Base-by-base conservation (phyloP, 164 flowering plant genomes). In the Tinospora cordifolia region DNA sequence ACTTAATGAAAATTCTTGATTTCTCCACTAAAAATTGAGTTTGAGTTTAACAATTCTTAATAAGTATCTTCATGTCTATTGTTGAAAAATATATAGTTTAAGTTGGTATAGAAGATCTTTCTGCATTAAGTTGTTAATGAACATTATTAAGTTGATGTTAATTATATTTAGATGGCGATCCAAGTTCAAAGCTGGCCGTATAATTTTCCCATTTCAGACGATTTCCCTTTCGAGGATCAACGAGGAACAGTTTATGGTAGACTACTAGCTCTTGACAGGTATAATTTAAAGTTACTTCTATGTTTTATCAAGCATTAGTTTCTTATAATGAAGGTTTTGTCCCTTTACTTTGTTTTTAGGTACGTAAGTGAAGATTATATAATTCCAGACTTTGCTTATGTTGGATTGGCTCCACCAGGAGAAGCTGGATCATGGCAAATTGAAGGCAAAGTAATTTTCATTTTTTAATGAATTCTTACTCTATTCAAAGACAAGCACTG, bases 121-220 rank as follows among this genome's bases (percentile, higher is more conserved):
- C 6, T 0, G 12, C 30, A 21, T 0, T 14, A 59, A n/a, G 21
- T 60, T 24, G 63, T 3, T 5, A 21, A 60, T 8, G 12, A 60
- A 26, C 40, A 25, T 41, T 67, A 25, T 41, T 67, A 40, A 27
- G 3, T 57, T 11, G 11, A 30, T 25, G 6, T 51, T 17, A 49
- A 8, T 51, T 19, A 51, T 39, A 40, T 72, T 62, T 74, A 93
- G 97, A 79, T 81, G 88, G 6, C 26, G 25, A 57, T 21, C 34
- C 97, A 94, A 87, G 84, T 82, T n/a, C 70, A 82, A 63, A 86
- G 81, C 30, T 94, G 98, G 99, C 99, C 98, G 7, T 94, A 94
- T 70, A 74, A 65, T 66, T 94, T 94, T 65, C 88, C 87, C 30
- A 79, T 78, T 40, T 89, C 96, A 13, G 76, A 75, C 5, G 98